Conservation (phyloP, 2,329 filamentous ascomycete species). For the Phialocephala sp. region DNA sequence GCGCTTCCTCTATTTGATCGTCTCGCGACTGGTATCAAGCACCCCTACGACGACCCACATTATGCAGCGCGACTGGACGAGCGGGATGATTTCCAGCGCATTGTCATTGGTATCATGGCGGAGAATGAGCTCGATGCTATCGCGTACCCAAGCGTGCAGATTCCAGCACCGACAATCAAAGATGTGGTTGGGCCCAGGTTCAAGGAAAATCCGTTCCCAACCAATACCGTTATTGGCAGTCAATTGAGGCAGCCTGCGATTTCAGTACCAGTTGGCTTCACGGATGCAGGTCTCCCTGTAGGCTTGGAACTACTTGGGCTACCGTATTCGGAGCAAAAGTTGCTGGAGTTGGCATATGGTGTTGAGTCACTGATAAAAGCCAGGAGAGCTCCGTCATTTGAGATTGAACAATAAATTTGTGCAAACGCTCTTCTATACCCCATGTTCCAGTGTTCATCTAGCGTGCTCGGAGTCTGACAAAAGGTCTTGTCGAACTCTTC, state of each 20-base stretch:
- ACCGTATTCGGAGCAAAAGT: constrained; percentile 35
- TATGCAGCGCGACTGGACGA: constrained; percentile 38
- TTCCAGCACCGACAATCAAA: constrained; percentile 43
- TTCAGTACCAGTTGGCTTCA: constrained; percentile 44
- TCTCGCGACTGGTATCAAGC: constrained; percentile 25
- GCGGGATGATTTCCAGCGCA: constrained; percentile 41
- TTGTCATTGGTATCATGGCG: constrained; percentile 41
- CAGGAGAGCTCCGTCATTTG: constrained; percentile 18
- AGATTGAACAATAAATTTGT: not conserved
- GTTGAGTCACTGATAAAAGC: constrained; percentile 25
- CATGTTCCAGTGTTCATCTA: too few relatives aligned
- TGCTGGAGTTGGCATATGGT: constrained; percentile 29
- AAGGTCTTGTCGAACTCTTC: too few relatives aligned
- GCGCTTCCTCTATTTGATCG: constrained; percentile 24
- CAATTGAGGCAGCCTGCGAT: constrained; percentile 44
- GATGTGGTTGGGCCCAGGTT: constrained; percentile 42
- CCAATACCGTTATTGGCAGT: constrained; percentile 46
- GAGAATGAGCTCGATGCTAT: constrained; percentile 44
- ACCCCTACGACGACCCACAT: constrained; percentile 39
- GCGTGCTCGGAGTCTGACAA: too few relatives aligned
- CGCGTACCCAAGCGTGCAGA: constrained; percentile 43
- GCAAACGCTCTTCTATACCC: too few relatives aligned
- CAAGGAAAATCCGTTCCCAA: constrained; percentile 39
- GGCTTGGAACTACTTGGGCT: constrained; percentile 41
- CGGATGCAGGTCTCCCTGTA: constrained; percentile 40